phyloP scores from a whole-genome alignment of 78 protist genomes.

The Andalucia godoyi region DNA sequence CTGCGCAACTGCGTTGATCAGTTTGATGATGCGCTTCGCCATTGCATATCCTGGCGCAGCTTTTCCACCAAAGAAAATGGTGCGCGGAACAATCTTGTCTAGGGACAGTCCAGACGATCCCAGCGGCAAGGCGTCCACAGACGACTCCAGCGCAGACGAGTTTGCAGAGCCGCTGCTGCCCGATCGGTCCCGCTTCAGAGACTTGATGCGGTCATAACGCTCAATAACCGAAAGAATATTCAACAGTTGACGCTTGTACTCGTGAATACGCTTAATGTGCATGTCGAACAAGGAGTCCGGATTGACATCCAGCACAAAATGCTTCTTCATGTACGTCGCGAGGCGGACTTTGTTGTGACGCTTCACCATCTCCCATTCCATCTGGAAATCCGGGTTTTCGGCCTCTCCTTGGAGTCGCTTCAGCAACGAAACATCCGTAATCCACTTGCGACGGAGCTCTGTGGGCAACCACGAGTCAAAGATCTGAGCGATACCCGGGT shows the following conservation, averaged over 20 bases:
- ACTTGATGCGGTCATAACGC: neutral
- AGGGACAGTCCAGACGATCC: constrained; percentile 11
- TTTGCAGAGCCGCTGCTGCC: constrained; percentile 21
- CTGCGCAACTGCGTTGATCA: constrained; percentile 65
- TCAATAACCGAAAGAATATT: constrained; percentile 44
- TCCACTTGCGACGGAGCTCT: constrained; percentile 70
- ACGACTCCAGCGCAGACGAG: neutral
- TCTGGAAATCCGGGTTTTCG: constrained; percentile 47
- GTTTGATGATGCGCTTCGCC: constrained; percentile 84
- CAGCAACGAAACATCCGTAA: constrained; percentile 49
- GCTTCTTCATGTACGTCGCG: constrained; percentile 45
- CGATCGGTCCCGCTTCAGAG: constrained; percentile 22
- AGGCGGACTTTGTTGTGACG: constrained; percentile 59
- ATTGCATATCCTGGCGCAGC: constrained; percentile 89
- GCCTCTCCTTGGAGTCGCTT: constrained; percentile 35
- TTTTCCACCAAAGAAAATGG: constrained; percentile 82
- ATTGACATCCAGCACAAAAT: constrained; percentile 53
- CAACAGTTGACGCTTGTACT: constrained; percentile 91
- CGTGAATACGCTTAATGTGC: constrained; percentile 95
- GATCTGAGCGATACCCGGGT: constrained; percentile 56
- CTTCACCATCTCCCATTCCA: constrained; percentile 30
- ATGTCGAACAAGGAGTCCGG: constrained; percentile 74
- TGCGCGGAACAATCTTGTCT: constrained; percentile 46
- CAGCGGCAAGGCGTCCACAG: neutral
- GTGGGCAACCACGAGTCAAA: constrained; percentile 52